phyloP scores from a whole-genome alignment of 768 basidiomycete species.

The Rhizopogon roseolus region DNA sequence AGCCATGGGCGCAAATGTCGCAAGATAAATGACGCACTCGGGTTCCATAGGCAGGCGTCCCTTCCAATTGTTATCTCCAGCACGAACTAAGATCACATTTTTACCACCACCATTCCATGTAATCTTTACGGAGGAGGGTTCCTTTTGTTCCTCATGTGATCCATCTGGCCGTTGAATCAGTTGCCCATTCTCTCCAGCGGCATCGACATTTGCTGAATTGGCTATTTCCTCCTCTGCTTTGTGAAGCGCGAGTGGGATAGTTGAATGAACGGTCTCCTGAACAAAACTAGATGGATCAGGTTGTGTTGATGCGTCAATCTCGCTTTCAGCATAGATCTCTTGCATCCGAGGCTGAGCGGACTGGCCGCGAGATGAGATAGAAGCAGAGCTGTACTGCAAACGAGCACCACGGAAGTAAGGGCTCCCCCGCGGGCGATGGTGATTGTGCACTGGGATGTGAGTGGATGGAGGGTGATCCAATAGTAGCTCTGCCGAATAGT shows the following conservation, averaged over 20 bases:
- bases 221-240: conserved; percentile 28
- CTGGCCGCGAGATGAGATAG: conserved; percentile 32
- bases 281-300: conserved; percentile 36
- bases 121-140: conserved; percentile 44
- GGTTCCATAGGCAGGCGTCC: conserved; percentile 60
- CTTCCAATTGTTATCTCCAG: conserved; percentile 75
- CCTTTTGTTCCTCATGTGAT: conserved; percentile 21
- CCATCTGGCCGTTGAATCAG: conserved; percentile 10
- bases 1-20: conserved; percentile 7
- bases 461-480: conserved; percentile 40
- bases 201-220: conserved; percentile 6
- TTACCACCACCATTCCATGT: conserved; percentile 64
- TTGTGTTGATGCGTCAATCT: conserved; percentile 24
- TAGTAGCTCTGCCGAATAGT: conserved; percentile 34
- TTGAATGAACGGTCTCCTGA: conserved; percentile 56
- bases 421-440: conserved; percentile 27
- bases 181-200: conserved; percentile 16
- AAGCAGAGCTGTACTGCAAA: conserved; percentile 39
- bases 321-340: conserved; percentile 37
- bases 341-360: conserved; percentile 37
- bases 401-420: conserved; percentile 31
- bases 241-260: conserved; percentile 52
- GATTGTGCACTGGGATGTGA: conserved; percentile 33
- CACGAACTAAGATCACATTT: conserved; percentile 62
- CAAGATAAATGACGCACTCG: conserved; percentile 41